These are phyloP conservation scores for Fusarium floridanum DNA, from an alignment of 2,329 filamentous ascomycete species.

Conservation along the genomic window DNA sequence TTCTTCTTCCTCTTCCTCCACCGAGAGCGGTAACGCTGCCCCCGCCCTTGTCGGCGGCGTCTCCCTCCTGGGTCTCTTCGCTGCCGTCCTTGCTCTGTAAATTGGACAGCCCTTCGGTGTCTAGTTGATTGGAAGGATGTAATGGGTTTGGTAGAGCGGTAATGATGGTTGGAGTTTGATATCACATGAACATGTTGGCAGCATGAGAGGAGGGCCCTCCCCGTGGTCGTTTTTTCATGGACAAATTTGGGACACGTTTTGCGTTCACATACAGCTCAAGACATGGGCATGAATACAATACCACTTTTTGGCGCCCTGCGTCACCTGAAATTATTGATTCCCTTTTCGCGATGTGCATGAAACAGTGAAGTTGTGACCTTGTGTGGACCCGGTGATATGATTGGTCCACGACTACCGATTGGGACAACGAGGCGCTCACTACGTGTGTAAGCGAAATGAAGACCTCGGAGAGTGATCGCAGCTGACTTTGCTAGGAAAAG, in stretches of 20 bases:
- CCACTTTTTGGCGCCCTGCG: conserved; percentile 38
- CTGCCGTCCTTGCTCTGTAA: conserved; percentile 66
- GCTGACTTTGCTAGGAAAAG: neutral
- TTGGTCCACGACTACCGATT: conserved; percentile 32
- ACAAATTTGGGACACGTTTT: conserved; percentile 45
- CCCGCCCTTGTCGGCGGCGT: conserved; percentile 56
- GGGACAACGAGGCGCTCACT: conserved; percentile 12
- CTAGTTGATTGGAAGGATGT: conserved; percentile 31
- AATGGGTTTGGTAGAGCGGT: conserved; percentile 41
- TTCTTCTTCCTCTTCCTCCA: conserved; percentile 40
- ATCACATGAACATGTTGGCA: conserved; percentile 36
- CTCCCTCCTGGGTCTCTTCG: conserved; percentile 62
- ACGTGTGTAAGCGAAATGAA: conserved; percentile 32
- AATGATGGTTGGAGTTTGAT: conserved; percentile 45
- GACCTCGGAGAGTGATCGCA: neutral
- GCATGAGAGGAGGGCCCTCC: conserved; percentile 35
- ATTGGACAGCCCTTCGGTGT: conserved; percentile 19
- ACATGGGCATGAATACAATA: conserved; percentile 45
- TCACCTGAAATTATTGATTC: conserved; percentile 12
- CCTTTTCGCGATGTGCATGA: neutral
- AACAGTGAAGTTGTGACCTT: conserved; percentile 12
- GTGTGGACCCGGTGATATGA: conserved; percentile 8
- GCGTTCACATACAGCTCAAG: conserved; percentile 44
- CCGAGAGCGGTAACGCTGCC: conserved; percentile 52
- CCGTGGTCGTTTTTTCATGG: conserved; percentile 41